These are phyloP conservation scores for Besnoitia besnoiti DNA, from an alignment of 169 alveolate genomes.

Conservation along the genomic window DNA sequence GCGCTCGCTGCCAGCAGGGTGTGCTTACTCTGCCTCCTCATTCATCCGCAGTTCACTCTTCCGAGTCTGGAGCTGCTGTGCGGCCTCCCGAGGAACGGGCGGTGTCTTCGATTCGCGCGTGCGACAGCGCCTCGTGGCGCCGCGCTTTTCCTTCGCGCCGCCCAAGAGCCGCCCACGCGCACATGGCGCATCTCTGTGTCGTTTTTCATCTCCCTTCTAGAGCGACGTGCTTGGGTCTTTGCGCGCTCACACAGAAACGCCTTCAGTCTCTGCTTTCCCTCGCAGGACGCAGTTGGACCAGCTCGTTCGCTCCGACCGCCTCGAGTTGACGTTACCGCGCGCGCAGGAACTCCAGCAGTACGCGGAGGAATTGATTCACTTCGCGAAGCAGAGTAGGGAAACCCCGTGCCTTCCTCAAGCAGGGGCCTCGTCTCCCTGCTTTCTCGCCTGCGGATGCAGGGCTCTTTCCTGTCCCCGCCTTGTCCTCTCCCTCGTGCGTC, in stretches of 20 bases:
- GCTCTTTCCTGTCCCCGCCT: background rate
- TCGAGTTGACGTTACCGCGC: slow-evolving; percentile 83
- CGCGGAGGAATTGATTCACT: slow-evolving; percentile 85
- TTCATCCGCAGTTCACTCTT: too few relatives aligned
- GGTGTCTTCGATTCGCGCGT: too few relatives aligned
- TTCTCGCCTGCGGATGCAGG: background rate
- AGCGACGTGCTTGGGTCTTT: background rate
- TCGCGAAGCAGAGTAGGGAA: slow-evolving; percentile 83
- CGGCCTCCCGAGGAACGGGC: too few relatives aligned
- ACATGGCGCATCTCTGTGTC: background rate
- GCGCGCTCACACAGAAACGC: background rate
- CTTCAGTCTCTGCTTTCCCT: background rate
- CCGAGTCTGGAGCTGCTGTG: too few relatives aligned
- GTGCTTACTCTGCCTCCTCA: too few relatives aligned
- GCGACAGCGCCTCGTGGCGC: too few relatives aligned
- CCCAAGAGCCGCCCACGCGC: too few relatives aligned
- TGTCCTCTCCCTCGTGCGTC: background rate
- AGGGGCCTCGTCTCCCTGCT: slow-evolving; percentile 70
- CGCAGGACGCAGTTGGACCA: slow-evolving; percentile 82
- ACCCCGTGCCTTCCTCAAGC: slow-evolving; percentile 38
- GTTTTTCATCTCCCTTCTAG: background rate
- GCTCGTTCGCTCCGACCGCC: slow-evolving; percentile 80
- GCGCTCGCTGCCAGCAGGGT: too few relatives aligned
- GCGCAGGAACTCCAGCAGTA: slow-evolving; percentile 89
- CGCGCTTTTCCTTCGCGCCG: too few relatives aligned